Conservation (phyloP, 768 basidiomycete genomes). For the Tulasnella sp. region DNA sequence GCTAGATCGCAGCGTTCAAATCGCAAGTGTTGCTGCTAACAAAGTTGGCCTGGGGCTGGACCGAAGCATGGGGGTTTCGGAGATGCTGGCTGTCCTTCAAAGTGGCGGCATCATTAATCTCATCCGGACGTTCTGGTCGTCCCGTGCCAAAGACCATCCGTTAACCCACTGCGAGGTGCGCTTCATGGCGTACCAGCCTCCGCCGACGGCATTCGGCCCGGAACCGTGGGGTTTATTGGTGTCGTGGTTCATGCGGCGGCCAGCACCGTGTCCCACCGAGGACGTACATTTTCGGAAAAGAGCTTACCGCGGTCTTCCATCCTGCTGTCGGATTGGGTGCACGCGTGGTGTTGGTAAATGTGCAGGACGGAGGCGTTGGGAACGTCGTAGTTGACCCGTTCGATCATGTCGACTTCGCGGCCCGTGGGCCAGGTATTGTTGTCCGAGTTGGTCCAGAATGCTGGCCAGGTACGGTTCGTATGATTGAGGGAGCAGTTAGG, state of each 20-base stretch:
- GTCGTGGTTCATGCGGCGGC: slow-evolving; percentile 29
- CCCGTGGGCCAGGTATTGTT: slow-evolving; percentile 52
- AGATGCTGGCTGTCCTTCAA: neutral
- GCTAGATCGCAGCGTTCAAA: too few species aligned
- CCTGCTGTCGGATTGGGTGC: slow-evolving; percentile 52
- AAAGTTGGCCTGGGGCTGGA: slow-evolving; percentile 36
- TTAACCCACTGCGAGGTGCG: slow-evolving; percentile 12
- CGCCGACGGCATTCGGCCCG: slow-evolving; percentile 33
- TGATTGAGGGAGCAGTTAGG: too few species aligned
- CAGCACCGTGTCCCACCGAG: slow-evolving; percentile 12
- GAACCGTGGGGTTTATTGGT: slow-evolving; percentile 28
- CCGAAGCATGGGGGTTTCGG: slow-evolving; percentile 32
- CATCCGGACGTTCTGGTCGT: slow-evolving; percentile 23
- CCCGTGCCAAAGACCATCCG: slow-evolving; percentile 32
- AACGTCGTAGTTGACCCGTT: slow-evolving; percentile 43
- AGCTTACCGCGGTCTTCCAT: neutral
- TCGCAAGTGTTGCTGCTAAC: slow-evolving; percentile 27
- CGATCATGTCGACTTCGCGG: slow-evolving; percentile 44
- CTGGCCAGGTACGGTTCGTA: slow-evolving; percentile 58
- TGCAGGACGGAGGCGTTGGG: slow-evolving; percentile 31
- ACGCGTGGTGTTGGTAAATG: slow-evolving; percentile 53
- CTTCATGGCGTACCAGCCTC: slow-evolving; percentile 32
- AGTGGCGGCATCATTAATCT: slow-evolving; percentile 15
- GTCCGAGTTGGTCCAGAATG: slow-evolving; percentile 40
- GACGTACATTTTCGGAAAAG: neutral